Base-by-base conservation (phyloP, 345 rosid species). In the Bretschneidera sinensis region DNA sequence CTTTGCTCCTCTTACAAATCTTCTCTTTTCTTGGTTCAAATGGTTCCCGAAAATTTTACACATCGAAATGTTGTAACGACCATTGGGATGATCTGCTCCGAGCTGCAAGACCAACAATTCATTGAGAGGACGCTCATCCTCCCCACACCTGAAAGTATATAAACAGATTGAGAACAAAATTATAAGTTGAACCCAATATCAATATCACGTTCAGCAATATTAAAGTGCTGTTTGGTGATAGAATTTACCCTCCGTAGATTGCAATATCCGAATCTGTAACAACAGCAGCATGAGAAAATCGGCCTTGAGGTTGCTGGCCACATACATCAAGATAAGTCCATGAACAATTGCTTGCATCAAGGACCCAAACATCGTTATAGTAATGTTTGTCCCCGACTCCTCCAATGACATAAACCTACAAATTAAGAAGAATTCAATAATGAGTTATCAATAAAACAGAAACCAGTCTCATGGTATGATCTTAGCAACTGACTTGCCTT, bases 221-320 rank as follows among this genome's bases (percentile, higher is more conserved):
- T 22, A 45, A 22, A 35, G 51, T 49, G 23, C 24, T 54, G 16
- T 1, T 15, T 24, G 34, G 13, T 21, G 19, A 51, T n/a, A 55
- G 31, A 51, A 54, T 23, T 57, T 63, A 84, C 91, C 95, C 95
- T 73, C 95, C 95, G 33, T 85, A 87, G 59, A 85, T 74, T 54
- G 69, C 67, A 47, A 85, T 78, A 58, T 79, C 80, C 0, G 71
- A 70, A 21, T 56, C 78, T 13, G 81, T 33, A 11, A 78, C 77
- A 51, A 83, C 77, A 15, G 91, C 86, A 16, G 91, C 68, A 60
- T 87, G 95, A 64, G 95, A 87, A 77, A 87, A 87, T 59, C 95
- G 66, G 31, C 95, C 95, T 59, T 74, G 88, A 22, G 95, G 91
- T 56, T 79, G 83, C 63, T 79, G 86, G 65, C 87, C 91, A 0